These are phyloP conservation scores for Pisolithus tinctorius DNA, from an alignment of 768 basidiomycete species.

Conservation along the genomic window DNA sequence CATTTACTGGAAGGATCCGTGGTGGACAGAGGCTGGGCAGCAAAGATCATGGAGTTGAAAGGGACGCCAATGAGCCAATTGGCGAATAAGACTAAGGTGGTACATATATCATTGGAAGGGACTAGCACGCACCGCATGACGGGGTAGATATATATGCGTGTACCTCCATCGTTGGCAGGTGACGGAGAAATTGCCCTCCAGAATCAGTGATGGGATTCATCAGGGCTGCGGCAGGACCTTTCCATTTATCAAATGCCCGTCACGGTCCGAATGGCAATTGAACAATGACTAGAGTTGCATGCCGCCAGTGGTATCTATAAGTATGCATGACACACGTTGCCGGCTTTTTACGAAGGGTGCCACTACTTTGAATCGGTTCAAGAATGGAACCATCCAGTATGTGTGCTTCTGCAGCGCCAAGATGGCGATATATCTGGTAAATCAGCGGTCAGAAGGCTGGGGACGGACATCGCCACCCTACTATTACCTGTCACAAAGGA, in stretches of 20 bases:
- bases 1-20: slow-evolving; percentile 18
- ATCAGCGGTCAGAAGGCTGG: slow-evolving; percentile 19
- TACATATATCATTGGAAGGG: slow-evolving; percentile 17
- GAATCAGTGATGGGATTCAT: slow-evolving; percentile 15
- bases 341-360: slow-evolving; percentile 11
- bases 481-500: slow-evolving; percentile 1
- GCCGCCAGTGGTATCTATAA: slow-evolving; percentile 11
- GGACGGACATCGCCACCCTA: not conserved
- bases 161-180: slow-evolving; percentile 24
- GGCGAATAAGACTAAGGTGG: slow-evolving; percentile 12
- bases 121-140: slow-evolving; percentile 11
- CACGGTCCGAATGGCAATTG: slow-evolving; percentile 19
- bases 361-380: slow-evolving; percentile 4
- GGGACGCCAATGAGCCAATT: slow-evolving; percentile 10
- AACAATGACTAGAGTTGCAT: slow-evolving; percentile 15
- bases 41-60: slow-evolving; percentile 24
- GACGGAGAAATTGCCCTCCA: slow-evolving; percentile 25
- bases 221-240: slow-evolving; percentile 23
- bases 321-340: slow-evolving; percentile 26
- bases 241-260: slow-evolving; percentile 29
- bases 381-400: slow-evolving; percentile 22
- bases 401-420: slow-evolving; percentile 3
- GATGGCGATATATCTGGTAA: slow-evolving; percentile 26
- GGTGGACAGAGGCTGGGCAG: slow-evolving; percentile 23
- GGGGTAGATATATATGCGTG: slow-evolving; percentile 25